Evolutionary conservation across 2,329 filamentous ascomycete genomes (phyloP).

Genomic region (Fusarium sublunatum): DNA sequence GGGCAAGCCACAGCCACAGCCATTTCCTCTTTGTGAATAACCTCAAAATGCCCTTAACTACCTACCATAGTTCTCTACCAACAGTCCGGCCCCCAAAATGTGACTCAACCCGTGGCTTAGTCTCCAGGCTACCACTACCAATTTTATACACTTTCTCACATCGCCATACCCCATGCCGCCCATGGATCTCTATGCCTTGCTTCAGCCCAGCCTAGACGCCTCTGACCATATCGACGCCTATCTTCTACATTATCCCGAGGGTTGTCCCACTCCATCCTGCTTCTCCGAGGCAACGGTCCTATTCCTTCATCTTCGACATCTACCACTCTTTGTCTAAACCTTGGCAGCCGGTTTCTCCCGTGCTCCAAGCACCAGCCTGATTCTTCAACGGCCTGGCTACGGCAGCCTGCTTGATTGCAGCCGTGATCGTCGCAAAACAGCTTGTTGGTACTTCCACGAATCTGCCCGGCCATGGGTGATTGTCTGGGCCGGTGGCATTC

Average conservation of each 20-base stretch:
- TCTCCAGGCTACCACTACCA: constrained; percentile 4
- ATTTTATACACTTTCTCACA: constrained; percentile 21
- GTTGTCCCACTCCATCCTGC: not conserved
- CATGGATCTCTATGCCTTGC: constrained; percentile 26
- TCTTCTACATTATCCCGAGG: constrained; percentile 1
- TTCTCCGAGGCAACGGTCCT: not conserved
- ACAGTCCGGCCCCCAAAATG: constrained; percentile 2
- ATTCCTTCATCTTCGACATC: constrained; percentile 2
- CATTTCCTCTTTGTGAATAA: constrained; percentile 18
- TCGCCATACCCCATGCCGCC: constrained; percentile 33
- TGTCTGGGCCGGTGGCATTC: constrained; percentile 32
- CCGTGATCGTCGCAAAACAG: constrained; percentile 39
- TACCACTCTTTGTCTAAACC: constrained; percentile 5
- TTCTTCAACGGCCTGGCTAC: constrained; percentile 15
- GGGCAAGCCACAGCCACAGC: constrained; percentile 3
- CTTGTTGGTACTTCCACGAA: not conserved
- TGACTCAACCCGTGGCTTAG: constrained; percentile 5
- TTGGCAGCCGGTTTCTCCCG: constrained; percentile 2
- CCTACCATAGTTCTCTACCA: too few relatives aligned
- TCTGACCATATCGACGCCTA: constrained; percentile 7
- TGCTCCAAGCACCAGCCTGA: constrained; percentile 35
- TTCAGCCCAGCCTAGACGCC: constrained; percentile 34
- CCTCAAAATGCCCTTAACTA: too few relatives aligned
- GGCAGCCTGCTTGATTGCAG: constrained; percentile 38
- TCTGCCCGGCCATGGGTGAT: not conserved